Evolutionary conservation across 2,329 filamentous ascomycete genomes (phyloP), one percentile per base, ranked within the genome.

Genomic region (Arthrinium puccinioides): DNA sequence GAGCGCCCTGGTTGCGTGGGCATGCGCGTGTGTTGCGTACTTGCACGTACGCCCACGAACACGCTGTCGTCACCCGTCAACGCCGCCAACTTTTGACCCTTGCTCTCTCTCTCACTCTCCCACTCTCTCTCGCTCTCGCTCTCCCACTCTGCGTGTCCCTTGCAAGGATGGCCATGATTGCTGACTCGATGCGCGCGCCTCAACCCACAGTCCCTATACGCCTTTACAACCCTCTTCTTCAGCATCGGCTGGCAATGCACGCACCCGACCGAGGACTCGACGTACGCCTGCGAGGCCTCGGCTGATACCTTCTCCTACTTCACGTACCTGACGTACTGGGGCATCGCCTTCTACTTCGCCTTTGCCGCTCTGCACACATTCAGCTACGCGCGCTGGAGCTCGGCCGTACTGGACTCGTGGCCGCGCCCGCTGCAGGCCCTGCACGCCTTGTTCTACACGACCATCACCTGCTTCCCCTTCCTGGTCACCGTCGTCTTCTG

Each of bases 281-380:
- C 37, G 5, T 43, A 37, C 42, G 64, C 70, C 33, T 71, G 69
- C 53, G 45, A 53, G 23, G 53, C 51, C 2, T 72, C 75, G 19
- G 63, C 67, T 36, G 60, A 67, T 31, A 72, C 71, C 31, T 92
- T 94, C 66, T 86, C 80, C 50, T 94, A 78, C 69, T 94, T 94
- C 66, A 94, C 87, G 20, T 69, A 80, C 52, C 66, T 92, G 41
- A 86, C 83, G 9, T 92, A 82, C 69, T 92, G 84, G 84, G 85
- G 85, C 2, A 63, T 90, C 24, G 79, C 75, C 18, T 90, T 89
- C 63, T 94, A 94, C 68, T 82, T 82, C 56, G 67, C 79, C 39
- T 64, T 81, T 51, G 70, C 82, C 2, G 69, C 82, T 14, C 44
- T 76, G 14, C 86, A 94, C 64, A 87, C 84, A 6, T 63, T 76